Evolutionary conservation across 352 stramenopile species (phyloP).

Genomic region (Pythium guiyangense): DNA sequence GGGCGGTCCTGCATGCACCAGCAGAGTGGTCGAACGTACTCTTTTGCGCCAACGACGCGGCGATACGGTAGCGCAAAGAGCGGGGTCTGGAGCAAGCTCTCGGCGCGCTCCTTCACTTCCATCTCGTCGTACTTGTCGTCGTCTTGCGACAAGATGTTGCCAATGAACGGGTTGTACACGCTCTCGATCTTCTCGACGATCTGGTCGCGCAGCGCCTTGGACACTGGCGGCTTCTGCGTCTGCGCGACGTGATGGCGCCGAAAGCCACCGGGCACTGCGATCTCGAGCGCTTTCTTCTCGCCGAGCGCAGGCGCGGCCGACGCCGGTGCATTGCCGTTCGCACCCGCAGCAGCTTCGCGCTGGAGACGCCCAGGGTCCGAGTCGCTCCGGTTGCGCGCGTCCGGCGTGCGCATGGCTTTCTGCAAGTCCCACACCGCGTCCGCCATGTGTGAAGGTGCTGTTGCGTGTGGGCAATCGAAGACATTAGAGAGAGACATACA

Average conservation of each 20-base stretch:
- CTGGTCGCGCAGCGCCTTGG: constrained; percentile 50
- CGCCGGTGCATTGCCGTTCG: constrained; percentile 9
- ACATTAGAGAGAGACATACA: too few relatives aligned
- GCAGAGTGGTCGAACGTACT: constrained; percentile 5
- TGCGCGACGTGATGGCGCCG: constrained; percentile 61
- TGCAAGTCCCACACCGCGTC: constrained; percentile 46
- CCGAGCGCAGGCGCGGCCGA: constrained; percentile 17
- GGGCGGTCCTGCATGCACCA: too few relatives aligned
- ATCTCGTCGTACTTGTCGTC: constrained; percentile 80
- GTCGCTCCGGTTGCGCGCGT: constrained; percentile 34
- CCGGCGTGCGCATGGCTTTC: constrained; percentile 30
- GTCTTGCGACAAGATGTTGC: constrained; percentile 76
- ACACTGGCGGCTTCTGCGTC: constrained; percentile 26
- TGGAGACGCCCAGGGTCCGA: constrained; percentile 41
- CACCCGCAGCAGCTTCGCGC: not conserved
- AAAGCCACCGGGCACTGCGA: constrained; percentile 67
- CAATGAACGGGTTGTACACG: constrained; percentile 84
- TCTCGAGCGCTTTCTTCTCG: constrained; percentile 41
- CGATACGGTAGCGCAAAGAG: constrained; percentile 27
- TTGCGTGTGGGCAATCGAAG: too few relatives aligned
- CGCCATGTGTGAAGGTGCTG: too few relatives aligned
- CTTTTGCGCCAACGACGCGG: constrained; percentile 7
- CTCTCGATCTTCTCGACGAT: constrained; percentile 70
- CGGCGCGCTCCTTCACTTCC: constrained; percentile 50
- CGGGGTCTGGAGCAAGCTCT: constrained; percentile 69